Base-by-base conservation (phyloP, 2,329 filamentous ascomycete species). In the Scytalidium sp. region DNA sequence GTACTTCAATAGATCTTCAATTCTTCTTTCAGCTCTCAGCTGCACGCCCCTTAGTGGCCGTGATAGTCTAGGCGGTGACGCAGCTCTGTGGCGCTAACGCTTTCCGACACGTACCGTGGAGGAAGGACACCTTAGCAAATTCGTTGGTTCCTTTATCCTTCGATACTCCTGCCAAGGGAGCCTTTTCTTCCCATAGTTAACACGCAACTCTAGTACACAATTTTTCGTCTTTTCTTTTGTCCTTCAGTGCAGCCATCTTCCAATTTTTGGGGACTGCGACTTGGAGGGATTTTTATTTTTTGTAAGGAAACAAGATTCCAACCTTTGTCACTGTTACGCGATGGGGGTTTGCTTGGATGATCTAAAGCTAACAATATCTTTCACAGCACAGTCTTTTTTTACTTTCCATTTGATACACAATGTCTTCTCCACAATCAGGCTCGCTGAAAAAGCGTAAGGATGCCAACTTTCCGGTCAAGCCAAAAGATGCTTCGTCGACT, bases 391-490 rank as follows among this genome's bases (percentile, higher is more conserved):
- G 50, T 54, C 47, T 46, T 45, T 52, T 51, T 56, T 49, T 25
- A 53, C 49, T 23, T 50, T 52, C 45, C 22, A n/a, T 50, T 45
- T 32, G 21, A 36, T 50, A 44, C 49, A 50, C 44, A n/a, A 66
- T 66, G 64, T 62, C 62, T 41, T 56, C 60, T 41, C 62, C 61
- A 49, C 55, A 54, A 43, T n/a, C 32, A 36, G 60, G 62, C 20
- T 63, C 64, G 15, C 57, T 62, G 45, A 59, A 61, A 36, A 66
- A 67, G 51, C 56, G 64, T 29, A 65, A 63, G 47, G 81, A 78
- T 61, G 73, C 75, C 53, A 66, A 73, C 52, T 66, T 71, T 54
- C 66, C 62, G 29, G 60, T 65, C 36, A 78, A 77, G 58, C 80
- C 80, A 63, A 80, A 79, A 65, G 70, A 69, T 60, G 72, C 60